phyloP scores from a whole-genome alignment of 805 yeast species.

The Teunomyces atbi region DNA sequence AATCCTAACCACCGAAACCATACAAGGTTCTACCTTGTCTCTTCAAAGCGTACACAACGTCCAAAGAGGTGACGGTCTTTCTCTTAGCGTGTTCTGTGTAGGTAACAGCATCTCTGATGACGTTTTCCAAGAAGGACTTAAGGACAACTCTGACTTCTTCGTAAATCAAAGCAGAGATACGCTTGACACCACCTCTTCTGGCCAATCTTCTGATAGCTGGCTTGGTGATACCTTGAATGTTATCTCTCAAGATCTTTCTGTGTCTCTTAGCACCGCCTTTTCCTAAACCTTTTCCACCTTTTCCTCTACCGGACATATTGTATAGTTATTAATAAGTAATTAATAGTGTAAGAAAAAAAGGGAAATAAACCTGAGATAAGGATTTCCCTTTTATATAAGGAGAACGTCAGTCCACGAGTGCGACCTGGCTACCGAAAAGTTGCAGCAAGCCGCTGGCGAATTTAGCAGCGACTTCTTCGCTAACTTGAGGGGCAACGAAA shows the following conservation, averaged over 20 bases:
- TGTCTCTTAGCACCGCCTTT: conserved; percentile 99
- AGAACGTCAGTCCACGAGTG: conserved; percentile 5
- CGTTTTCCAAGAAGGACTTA: conserved; percentile 93
- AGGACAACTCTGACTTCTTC: conserved; percentile 98
- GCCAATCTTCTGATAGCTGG: conserved; percentile 99
- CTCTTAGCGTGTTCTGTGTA: conserved; percentile 99
- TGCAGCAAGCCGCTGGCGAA: conserved; percentile 1
- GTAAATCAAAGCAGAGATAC: conserved; percentile 97
- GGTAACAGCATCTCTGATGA: conserved; percentile 98
- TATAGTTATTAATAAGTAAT: conserved; percentile 14
- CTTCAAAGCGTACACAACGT: conserved; percentile 98
- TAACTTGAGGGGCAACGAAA: conserved; percentile 2
- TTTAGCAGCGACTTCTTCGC: neutral
- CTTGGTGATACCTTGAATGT: conserved; percentile 99
- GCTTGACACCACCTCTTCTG: conserved; percentile 99
- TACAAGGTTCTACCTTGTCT: conserved; percentile 99
- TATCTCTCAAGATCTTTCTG: conserved; percentile 98
- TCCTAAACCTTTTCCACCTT: conserved; percentile 99
- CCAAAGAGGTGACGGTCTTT: conserved; percentile 98
- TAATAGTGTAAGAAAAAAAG: conserved; percentile 13
- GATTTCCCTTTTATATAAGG: conserved; percentile 3
- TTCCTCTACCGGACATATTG: conserved; percentile 96
- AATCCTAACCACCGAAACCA: conserved; percentile 96
- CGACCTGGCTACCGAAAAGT: conserved; percentile 7
- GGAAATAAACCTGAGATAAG: conserved; percentile 1